Conservation (phyloP, 768 basidiomycete species). For the Tricholoma sp. region DNA sequence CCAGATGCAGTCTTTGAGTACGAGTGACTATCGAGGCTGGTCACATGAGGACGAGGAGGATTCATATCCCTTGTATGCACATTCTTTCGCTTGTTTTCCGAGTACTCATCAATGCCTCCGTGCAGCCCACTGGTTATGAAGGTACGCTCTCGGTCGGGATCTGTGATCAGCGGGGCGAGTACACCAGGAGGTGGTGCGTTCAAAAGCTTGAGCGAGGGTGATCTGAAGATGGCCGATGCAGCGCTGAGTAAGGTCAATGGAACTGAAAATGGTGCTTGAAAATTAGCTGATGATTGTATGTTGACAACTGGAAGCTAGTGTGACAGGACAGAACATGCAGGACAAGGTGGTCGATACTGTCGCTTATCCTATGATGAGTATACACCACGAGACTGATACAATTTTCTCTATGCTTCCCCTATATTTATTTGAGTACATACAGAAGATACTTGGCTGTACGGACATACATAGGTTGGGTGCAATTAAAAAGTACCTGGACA, state of each 20-base stretch:
- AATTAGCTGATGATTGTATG: not conserved
- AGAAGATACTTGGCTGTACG: too few species aligned
- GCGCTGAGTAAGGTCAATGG: conserved; percentile 59
- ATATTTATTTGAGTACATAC: not conserved
- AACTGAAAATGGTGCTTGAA: not conserved
- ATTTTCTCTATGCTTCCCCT: not conserved
- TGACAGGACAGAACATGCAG: not conserved
- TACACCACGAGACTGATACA: not conserved
- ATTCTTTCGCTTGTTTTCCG: conserved; percentile 8
- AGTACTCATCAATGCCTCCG: conserved; percentile 7
- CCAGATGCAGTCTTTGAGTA: conserved; percentile 81
- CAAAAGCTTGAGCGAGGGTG: conserved; percentile 81
- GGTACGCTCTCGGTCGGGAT: conserved; percentile 77
- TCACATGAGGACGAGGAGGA: conserved; percentile 82
- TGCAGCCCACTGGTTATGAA: conserved; percentile 84
- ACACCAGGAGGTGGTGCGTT: conserved; percentile 84
- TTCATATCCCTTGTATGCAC: conserved; percentile 78
- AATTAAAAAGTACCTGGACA: too few species aligned
- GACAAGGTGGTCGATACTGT: not conserved
- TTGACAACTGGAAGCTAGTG: not conserved
- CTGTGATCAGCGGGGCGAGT: conserved; percentile 63
- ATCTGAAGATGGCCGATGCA: conserved; percentile 82
- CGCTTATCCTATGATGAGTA: not conserved
- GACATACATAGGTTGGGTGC: too few species aligned
- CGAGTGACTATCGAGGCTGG: conserved; percentile 79